Base-by-base conservation (phyloP, 2,329 filamentous ascomycete genomes). In the Rutstroemia sp. region DNA sequence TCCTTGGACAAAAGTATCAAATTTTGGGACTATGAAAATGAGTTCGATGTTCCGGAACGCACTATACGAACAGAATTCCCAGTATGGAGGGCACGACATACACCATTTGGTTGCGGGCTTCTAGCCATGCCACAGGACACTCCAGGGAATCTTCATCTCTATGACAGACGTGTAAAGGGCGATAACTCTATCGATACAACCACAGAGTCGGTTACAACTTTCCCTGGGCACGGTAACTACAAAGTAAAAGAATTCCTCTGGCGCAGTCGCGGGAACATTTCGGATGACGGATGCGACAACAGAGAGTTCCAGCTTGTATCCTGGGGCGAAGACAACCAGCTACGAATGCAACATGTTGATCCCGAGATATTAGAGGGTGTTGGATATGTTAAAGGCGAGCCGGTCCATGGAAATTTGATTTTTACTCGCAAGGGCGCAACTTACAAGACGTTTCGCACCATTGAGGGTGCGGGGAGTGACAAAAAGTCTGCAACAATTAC, bases 251-350 rank as follows among this genome's bases (percentile, higher is more conserved):
- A 96, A 65, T 96, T 96, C 59, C 73, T 96, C 10, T 96, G 92
- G 92, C 81, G 92, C 68, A 82, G 83, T 48, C 83, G 92, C 55
- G 92, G 92, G 39, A 73, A 73, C 16, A 77, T 86, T 38, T 76
- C 77, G 17, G 79, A 82, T 16, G 81, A 89, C 54, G 79, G 81
- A n/a, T 73, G 87, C 47, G 92, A 96, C 65, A 77, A 91, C 60
- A 83, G 92, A 64, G 92, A 96, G 52, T 96, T 96, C 61, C 92
- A 96, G 70, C 77, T 96, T 17, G 89, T 96, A 0, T 92, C 92
- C 0, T 96, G 92, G 92, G 91, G 91, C 25, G 86, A 88, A 49
- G 92, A 96, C 69, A 88, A 87, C 62, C 82, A 91, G 65, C 76
- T 96, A 30, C 85, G 88, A 49, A 76, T 96, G 27, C 88, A 95